phyloP scores from a whole-genome alignment of 1,139 yeast genomes.

The Chernovozyma aurita region DNA sequence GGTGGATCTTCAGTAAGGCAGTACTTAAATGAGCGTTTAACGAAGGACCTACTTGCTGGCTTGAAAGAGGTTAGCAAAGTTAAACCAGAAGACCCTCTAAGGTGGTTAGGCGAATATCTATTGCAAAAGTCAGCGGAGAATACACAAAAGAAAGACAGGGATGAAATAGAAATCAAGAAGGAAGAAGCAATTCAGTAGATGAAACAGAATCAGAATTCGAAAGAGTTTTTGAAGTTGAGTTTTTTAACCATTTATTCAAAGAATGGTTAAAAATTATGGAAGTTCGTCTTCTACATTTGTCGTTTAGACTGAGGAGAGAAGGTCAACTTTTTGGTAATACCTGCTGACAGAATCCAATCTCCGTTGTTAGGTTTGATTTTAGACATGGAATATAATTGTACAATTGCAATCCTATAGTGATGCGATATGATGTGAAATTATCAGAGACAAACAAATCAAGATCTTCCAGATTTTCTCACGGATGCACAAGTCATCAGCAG shows the following conservation, averaged over 20 bases:
- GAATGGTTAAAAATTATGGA: too few relatives aligned
- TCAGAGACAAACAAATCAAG: too few relatives aligned
- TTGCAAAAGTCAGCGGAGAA: constrained; percentile 43
- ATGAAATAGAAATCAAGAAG: neutral
- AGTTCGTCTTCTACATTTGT: too few relatives aligned
- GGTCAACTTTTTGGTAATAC: too few relatives aligned
- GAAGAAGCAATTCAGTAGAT: neutral
- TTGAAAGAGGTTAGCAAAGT: constrained; percentile 54
- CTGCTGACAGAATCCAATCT: too few relatives aligned
- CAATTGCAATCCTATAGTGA: too few relatives aligned
- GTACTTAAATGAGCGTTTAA: constrained; percentile 70
- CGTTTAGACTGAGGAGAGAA: too few relatives aligned
- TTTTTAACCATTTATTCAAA: neutral
- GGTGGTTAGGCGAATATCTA: constrained; percentile 66
- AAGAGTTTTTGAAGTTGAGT: neutral
- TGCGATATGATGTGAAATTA: too few relatives aligned
- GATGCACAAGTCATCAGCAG: too few relatives aligned
- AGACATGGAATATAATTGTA: too few relatives aligned
- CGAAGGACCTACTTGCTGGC: constrained; percentile 65
- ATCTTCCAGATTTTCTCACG: too few relatives aligned
- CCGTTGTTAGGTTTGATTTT: too few relatives aligned
- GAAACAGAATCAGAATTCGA: neutral
- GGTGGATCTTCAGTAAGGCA: constrained; percentile 82
- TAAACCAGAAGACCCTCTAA: constrained; percentile 67
- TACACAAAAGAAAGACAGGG: neutral